Conservation (phyloP, 306 rosid species). For the Pterocarpus macrocarpus region DNA sequence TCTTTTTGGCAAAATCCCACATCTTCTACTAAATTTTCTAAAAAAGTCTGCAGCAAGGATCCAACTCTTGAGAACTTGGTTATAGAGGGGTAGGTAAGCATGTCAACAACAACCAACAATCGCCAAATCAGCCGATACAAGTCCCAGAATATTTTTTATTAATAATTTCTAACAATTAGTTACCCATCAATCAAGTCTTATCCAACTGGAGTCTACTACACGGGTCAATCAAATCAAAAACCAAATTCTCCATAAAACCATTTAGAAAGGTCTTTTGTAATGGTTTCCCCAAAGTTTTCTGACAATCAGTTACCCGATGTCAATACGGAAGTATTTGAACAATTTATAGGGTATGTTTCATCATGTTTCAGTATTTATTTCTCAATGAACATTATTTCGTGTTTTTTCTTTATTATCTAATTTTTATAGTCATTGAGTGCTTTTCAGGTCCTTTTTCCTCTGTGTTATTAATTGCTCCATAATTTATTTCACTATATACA, state of each 20-base stretch:
- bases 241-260: neutral
- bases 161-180: neutral
- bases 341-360: neutral
- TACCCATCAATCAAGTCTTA: neutral
- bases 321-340: neutral
- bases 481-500: conserved; percentile 10
- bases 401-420: conserved; percentile 6
- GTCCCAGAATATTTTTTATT: neutral
- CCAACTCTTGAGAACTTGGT: neutral
- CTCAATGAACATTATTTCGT: neutral
- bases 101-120: neutral
- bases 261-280: neutral
- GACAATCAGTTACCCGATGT: neutral
- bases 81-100: conserved; percentile 9
- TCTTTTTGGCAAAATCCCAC: neutral
- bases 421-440: conserved; percentile 13
- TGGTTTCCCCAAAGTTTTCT: neutral
- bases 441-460: conserved; percentile 6
- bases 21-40: neutral
- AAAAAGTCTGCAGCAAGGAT: neutral
- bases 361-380: neutral
- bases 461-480: neutral
- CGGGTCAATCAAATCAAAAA: conserved; percentile 13
- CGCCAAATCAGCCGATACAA: neutral
- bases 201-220: neutral